Base-by-base conservation (phyloP, 2,329 filamentous ascomycete species). In the Colletotrichum siamense region DNA sequence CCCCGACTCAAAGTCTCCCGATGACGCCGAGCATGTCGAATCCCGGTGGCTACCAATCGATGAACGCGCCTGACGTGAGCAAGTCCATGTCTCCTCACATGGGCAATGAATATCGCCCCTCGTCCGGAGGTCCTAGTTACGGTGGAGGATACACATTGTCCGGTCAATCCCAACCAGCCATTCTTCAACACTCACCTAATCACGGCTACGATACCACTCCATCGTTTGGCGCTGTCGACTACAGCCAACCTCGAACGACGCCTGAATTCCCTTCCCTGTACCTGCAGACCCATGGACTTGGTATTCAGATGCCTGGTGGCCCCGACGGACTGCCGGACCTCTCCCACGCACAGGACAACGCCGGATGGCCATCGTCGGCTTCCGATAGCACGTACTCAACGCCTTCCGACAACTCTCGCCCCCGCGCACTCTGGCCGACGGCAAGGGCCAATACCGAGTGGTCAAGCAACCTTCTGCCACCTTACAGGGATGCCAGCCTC, bases 361-460 rank as follows among this genome's bases (percentile, higher is more conserved):
- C 88, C 10, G 83, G 83, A 7, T 86, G 87, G 82, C 79, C 84
- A 5, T 88, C 88, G 5, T 88, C 88, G 15, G 83, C 86, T n/a
- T 84, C 88, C 9, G 87, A 87, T 61, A 89, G 88, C 80, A 83
- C 82, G 28, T 89, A 87, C 78, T 90, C 89, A 4, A 88, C 88
- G 4, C 85, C 87, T 22, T 87, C 87, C 8, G 87, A 87, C 16
- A 83, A 81, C 61, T 79, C 83, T 4, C 77, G 81, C 28, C 80
- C 80, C 52, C 77, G 81, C 7, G 62, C 63, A 8, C 63, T 75
- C 52, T 77, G 75, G 75, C 81, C 79, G 8, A 75, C 80, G 3
- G 77, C 81, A n/a, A 79, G 79, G 16, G 80, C 79, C 12, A 78
- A 82, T 7, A 80, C 84, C 4, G 82, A 83, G 24, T 87, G 85